phyloP scores from a whole-genome alignment of 2,329 filamentous ascomycete genomes.

The Mollisiaceae sp. region DNA sequence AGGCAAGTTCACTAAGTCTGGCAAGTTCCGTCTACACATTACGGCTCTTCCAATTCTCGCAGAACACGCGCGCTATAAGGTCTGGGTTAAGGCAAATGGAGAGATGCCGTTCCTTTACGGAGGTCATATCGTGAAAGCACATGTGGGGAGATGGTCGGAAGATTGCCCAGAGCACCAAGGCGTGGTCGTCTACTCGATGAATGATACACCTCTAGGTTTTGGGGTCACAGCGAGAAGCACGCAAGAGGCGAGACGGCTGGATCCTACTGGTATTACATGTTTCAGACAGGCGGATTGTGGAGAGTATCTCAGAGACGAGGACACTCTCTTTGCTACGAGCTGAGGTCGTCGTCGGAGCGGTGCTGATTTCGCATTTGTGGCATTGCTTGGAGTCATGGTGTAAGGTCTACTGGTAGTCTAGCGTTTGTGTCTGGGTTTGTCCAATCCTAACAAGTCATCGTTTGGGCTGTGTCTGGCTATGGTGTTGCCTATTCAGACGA shows the following conservation, averaged over 20 bases:
- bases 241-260: conserved; percentile 79
- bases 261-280: conserved; percentile 86
- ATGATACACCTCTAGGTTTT: conserved; percentile 92
- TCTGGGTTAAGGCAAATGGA: conserved; percentile 95
- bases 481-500: neutral
- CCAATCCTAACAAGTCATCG: neutral
- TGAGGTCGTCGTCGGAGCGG: conserved; percentile 18
- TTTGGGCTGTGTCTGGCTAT: neutral
- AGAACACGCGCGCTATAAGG: conserved; percentile 91
- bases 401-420: neutral
- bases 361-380: neutral
- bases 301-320: conserved; percentile 89
- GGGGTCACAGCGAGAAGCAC: conserved; percentile 90
- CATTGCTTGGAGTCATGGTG: conserved; percentile 7
- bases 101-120: conserved; percentile 98
- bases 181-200: conserved; percentile 88
- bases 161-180: conserved; percentile 94
- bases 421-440: neutral
- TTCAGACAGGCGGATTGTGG: conserved; percentile 95
- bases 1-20: conserved; percentile 96
- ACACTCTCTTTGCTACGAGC: conserved; percentile 62
- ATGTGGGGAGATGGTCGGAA: conserved; percentile 80
- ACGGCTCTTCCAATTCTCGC: conserved; percentile 86
- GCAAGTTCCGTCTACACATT: conserved; percentile 93
- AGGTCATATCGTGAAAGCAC: conserved; percentile 83